A percentile compares a stretch with the other conserved stretches of the same genome.
Conservation (phyloP, 164 flowering plant species). For the Vitis rupestris region DNA sequence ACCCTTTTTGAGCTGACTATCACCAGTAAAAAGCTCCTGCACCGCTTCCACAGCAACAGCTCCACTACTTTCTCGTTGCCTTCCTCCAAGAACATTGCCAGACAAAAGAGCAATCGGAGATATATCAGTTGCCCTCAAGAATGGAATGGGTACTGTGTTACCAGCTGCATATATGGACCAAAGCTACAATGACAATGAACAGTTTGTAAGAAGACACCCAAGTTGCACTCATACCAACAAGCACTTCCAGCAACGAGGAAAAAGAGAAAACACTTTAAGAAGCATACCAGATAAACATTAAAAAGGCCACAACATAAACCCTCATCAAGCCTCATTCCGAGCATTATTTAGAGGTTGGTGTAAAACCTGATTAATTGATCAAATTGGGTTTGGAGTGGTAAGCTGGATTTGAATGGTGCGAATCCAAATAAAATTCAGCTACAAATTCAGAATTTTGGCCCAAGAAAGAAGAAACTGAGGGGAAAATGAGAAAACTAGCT, state of each 20-base stretch:
- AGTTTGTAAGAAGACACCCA: background rate
- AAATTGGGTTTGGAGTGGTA: too few relatives aligned
- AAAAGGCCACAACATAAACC: background rate
- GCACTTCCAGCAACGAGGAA: background rate
- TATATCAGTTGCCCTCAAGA: conserved; percentile 92
- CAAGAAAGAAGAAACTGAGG: too few relatives aligned
- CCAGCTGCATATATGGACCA: conserved; percentile 98
- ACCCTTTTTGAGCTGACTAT: conserved; percentile 81
- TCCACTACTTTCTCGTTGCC: conserved; percentile 42
- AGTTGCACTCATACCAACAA: background rate
- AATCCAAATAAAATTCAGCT: too few relatives aligned
- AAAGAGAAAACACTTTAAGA: background rate
- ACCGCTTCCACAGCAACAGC: conserved; percentile 70
- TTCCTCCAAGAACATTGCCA: conserved; percentile 59
- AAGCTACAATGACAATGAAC: conserved; percentile 54
- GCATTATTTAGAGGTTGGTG: background rate
- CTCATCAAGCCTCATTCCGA: background rate
- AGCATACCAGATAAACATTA: background rate
- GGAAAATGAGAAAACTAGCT: too few relatives aligned
- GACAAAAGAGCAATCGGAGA: conserved; percentile 95
- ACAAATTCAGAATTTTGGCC: too few relatives aligned
- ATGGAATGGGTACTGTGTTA: conserved; percentile 96
- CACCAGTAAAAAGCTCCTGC: conserved; percentile 90
- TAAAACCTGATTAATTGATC: too few relatives aligned
- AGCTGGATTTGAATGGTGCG: too few relatives aligned